phyloP scores from a whole-genome alignment of 495 filamentous ascomycete genomes.

The Talaromyces ruber region DNA sequence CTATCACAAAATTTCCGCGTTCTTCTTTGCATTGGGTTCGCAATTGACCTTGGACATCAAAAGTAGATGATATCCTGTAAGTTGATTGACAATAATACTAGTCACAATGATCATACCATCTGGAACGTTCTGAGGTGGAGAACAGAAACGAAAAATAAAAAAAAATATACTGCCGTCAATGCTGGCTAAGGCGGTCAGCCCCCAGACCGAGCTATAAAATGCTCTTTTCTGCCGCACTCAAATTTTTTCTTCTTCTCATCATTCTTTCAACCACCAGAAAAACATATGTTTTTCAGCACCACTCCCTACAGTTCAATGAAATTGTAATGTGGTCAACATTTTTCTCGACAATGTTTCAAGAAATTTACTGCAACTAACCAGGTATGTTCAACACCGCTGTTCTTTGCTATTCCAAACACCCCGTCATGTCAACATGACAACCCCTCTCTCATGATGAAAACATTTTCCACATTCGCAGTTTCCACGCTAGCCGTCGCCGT shows the following conservation, averaged over 20 bases:
- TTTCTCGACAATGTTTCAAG: neutral
- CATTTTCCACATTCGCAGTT: constrained; percentile 46
- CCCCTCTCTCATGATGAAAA: constrained; percentile 35
- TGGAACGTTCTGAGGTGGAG: neutral
- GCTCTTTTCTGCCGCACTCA: neutral
- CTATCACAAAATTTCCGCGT: neutral
- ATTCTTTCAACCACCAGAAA: neutral
- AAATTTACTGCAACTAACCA: neutral
- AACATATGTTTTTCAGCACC: neutral
- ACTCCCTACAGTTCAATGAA: neutral
- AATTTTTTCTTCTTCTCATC: neutral
- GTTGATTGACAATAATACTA: neutral
- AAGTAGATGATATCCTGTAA: neutral
- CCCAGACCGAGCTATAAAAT: neutral
- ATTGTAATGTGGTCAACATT: neutral
- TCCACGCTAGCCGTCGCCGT: constrained; percentile 43
- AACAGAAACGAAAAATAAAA: neutral
- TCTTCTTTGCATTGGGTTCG: neutral
- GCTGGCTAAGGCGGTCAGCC: neutral
- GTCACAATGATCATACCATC: neutral
- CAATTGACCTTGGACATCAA: neutral
- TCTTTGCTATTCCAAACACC: neutral
- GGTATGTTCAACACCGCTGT: constrained; percentile 3
- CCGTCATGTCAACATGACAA: neutral
- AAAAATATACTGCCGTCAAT: neutral